Base-by-base conservation (phyloP, 495 filamentous ascomycete genomes). In the Staphylotrichum longicolle region DNA sequence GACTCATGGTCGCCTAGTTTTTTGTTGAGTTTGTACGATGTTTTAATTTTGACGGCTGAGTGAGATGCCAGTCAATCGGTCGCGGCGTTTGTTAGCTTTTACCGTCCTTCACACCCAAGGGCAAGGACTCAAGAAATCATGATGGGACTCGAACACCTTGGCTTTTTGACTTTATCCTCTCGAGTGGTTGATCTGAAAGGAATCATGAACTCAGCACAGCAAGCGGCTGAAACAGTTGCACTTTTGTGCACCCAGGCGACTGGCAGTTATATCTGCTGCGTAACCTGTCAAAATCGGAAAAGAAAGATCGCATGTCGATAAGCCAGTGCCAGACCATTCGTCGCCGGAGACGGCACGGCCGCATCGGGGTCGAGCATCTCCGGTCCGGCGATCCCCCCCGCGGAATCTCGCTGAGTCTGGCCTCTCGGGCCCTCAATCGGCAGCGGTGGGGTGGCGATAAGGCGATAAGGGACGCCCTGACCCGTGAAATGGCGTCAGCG, bases 401-500 rank as follows among this genome's bases (percentile, higher is more conserved):
- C 20, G 20, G 14, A 42, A 32, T 53, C 64, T 67, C 67, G 67
- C 69, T 64, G 69, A 71, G 30, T 60, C 54, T 34, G 12, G 46
- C 40, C 6, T n/a, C 27, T 40, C n/a, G 41, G 2, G 30, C 8
- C 42, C 14, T 15, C 11, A n/a, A 15, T 49, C 39, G 48, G 30
- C 4, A 27, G 52, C 20, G 11, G 63, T 35, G 49, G 63, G 58
- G 63, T 56, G 63, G 48, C 63, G 63, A 65, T 65, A 60, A 63
- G 48, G 12, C 27, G 52, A 61, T 56, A 61, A 62, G 61, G 30
- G 12, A 34, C 48, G 3, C 15, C 37, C 30, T 2, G 54, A 40
- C 44, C 59, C 63, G 63, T 66, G 59, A 66, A 66, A 72, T 72
- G 70, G 70, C 70, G 70, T 72, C 70, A 72, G 64, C 62, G 57